Evolutionary conservation across 306 rosid species (phyloP).

Genomic region (Pyrus pyrifolia): DNA sequence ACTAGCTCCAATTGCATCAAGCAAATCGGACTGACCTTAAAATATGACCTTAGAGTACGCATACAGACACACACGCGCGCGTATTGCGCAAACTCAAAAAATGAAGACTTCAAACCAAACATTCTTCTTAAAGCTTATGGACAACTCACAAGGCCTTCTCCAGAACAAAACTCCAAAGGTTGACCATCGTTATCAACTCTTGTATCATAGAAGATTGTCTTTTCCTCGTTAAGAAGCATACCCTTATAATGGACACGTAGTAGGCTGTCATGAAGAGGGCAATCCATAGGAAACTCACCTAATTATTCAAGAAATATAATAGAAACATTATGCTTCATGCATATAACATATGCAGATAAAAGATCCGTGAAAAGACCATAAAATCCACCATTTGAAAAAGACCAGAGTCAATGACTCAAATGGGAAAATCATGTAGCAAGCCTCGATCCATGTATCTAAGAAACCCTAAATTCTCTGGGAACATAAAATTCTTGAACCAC

Average conservation of each 20-base stretch:
- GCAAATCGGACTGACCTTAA: background rate
- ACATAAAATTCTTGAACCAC: conserved; percentile 8
- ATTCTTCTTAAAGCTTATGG: conserved; percentile 17
- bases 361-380: background rate
- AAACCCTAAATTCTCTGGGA: background rate
- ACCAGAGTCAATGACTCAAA: background rate
- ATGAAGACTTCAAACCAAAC: background rate
- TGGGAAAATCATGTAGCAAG: conserved; percentile 4
- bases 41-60: background rate
- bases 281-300: conserved; percentile 99
- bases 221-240: conserved; percentile 59
- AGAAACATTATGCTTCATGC: conserved; percentile 8
- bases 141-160: conserved; percentile 93
- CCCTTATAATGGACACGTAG: conserved; percentile 90
- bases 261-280: conserved; percentile 97
- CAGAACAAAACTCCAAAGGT: conserved; percentile 89
- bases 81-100: background rate
- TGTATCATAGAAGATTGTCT: conserved; percentile 67
- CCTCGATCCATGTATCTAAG: conserved; percentile 3
- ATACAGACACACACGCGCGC: background rate
- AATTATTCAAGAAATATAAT: conserved; percentile 24
- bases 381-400: background rate
- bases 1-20: background rate
- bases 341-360: background rate
- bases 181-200: conserved; percentile 76